Conservation (phyloP, 257 asterid genomes). For the Gynochthodes officinalis region DNA sequence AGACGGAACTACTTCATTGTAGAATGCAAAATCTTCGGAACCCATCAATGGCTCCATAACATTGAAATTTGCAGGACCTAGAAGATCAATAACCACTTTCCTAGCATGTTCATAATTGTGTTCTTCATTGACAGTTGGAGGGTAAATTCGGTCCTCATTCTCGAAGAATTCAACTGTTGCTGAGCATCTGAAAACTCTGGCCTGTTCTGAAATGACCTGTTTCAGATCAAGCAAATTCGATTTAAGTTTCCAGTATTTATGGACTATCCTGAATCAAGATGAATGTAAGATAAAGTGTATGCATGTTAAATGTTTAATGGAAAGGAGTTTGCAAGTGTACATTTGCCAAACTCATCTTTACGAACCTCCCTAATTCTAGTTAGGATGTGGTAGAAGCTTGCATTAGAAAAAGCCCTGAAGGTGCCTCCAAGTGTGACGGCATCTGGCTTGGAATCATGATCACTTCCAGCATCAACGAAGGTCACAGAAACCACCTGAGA, state of each 20-base stretch:
- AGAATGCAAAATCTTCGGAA: conserved; percentile 88
- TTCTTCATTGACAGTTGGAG: conserved; percentile 74
- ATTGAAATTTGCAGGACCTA: conserved; percentile 45
- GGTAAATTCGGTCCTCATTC: conserved; percentile 56
- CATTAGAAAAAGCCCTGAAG: conserved; percentile 72
- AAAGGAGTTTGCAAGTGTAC: background rate
- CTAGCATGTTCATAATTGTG: conserved; percentile 56
- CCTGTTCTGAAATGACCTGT: conserved; percentile 77
- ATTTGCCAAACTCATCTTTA: background rate
- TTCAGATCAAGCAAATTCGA: background rate
- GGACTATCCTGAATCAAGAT: too few relatives aligned
- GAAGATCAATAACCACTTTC: conserved; percentile 40
- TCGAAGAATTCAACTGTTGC: conserved; percentile 82
- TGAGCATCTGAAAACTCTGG: conserved; percentile 65
- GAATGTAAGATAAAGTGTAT: too few relatives aligned
- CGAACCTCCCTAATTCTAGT: conserved; percentile 77
- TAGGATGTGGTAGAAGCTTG: conserved; percentile 56
- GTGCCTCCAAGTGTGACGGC: conserved; percentile 69
- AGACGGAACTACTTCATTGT: conserved; percentile 73
- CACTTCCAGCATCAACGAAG: conserved; percentile 56
- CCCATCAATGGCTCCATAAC: conserved; percentile 83
- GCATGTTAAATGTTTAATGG: too few relatives aligned
- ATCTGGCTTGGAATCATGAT: conserved; percentile 33
- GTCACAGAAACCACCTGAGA: conserved; percentile 82
- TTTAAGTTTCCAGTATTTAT: too few relatives aligned